Evolutionary conservation across 768 basidiomycete genomes (phyloP).

Genomic region (Suillus hirtellus): DNA sequence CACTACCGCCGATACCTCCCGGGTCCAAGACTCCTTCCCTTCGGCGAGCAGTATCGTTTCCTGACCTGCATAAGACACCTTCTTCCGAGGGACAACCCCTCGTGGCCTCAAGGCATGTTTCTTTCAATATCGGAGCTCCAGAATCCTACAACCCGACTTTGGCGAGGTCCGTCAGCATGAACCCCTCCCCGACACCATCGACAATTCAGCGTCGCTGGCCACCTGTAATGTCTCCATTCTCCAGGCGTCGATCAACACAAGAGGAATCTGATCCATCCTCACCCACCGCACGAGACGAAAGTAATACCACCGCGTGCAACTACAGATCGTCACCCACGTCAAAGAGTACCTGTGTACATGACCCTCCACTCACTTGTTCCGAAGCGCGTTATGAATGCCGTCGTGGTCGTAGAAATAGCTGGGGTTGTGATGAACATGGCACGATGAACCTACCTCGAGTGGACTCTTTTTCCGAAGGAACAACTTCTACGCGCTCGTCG

Average conservation of each 20-base stretch:
- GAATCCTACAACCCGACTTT: not conserved
- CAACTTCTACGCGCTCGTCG: constrained; percentile 6
- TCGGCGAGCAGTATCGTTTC: constrained; percentile 11
- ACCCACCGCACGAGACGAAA: not conserved
- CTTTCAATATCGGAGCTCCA: constrained; percentile 16
- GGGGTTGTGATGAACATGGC: constrained; percentile 10
- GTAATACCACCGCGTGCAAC: not conserved
- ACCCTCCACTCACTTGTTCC: constrained; percentile 5
- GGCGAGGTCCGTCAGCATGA: not conserved
- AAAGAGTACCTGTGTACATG: constrained; percentile 9
- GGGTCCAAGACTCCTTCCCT: constrained; percentile 11
- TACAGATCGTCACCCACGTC: not conserved
- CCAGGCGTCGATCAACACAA: not conserved
- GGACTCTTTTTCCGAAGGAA: not conserved
- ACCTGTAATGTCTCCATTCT: constrained; percentile 7
- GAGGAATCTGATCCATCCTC: not conserved
- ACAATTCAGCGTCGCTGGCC: constrained; percentile 17
- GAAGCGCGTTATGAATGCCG: constrained; percentile 10
- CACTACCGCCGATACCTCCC: not conserved
- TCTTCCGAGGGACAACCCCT: not conserved
- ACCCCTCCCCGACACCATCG: not conserved
- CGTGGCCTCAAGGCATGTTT: constrained; percentile 22
- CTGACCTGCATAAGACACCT: constrained; percentile 5
- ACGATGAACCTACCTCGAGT: not conserved
- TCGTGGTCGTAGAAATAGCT: constrained; percentile 16